Base-by-base conservation (phyloP, 2,329 filamentous ascomycete species). In the Knufia fluminis region DNA sequence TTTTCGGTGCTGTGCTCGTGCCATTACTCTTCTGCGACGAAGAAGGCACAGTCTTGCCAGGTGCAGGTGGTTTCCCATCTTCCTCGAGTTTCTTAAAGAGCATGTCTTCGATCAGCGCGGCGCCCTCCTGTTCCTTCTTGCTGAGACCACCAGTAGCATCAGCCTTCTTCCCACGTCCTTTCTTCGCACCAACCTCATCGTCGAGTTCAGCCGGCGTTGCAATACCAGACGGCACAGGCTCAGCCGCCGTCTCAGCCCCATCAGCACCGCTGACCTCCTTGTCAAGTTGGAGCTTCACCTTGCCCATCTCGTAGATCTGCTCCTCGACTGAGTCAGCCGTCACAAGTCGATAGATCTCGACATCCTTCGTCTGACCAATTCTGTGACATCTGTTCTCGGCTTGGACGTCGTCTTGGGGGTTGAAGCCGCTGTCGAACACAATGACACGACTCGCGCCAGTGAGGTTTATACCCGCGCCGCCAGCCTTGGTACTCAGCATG, bases 391-490 rank as follows among this genome's bases (percentile, higher is more conserved):
- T 83, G 65, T 98, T 97, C 72, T 97, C 92, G 0, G 92, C 92
- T 66, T 98, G 92, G n/a, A 95, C 82, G 63, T 98, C 92, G 59
- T 97, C 91, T 64, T 98, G 92, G 0, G 92, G 92, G 60, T 98
- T 98, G 70, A 96, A 95, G n/a, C 83, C 87, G 55, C 86, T 85
- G 67, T 98, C 92, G 64, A 97, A 96, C 61, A 98, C 92, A 67
- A 98, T 80, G 59, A 98, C 91, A 68, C 96, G 97, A 72, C 97
- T 97, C 3, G 92, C 92, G 31, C 85, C 86, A 6, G 91, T 92
- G 48, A 98, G 71, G 66, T 98, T 98, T 71, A 98, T 94, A 35
- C 92, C 92, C 0, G 91, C 92, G n/a, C 92, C 92, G 46, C 92
- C 92, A 0, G 91, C 90, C 52, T 89, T 91, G 0, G 92, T 98